phyloP scores from a whole-genome alignment of 2,329 filamentous ascomycete species.

The Harringtonia lauricola region DNA sequence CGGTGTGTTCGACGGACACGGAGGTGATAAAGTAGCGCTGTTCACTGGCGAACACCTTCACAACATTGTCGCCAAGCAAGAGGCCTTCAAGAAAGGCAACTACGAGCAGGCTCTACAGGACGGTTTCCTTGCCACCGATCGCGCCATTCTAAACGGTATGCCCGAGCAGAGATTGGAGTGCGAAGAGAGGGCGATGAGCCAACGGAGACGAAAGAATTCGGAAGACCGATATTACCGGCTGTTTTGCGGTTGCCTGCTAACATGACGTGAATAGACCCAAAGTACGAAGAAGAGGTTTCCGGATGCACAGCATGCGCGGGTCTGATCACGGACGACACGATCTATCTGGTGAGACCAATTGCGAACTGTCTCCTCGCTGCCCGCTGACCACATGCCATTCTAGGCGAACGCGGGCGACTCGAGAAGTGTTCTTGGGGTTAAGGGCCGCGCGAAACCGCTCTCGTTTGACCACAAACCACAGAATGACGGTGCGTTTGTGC shows the following conservation, averaged over 20 bases:
- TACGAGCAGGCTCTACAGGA: constrained; percentile 96
- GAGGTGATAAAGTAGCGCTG: constrained; percentile 89
- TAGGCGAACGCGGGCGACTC: constrained; percentile 97
- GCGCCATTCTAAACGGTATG: constrained; percentile 89
- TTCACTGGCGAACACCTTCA: constrained; percentile 91
- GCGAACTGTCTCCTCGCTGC: neutral
- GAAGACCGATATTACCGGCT: too few species aligned
- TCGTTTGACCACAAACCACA: constrained; percentile 99
- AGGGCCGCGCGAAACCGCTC: constrained; percentile 90
- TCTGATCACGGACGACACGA: constrained; percentile 80
- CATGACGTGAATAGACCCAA: constrained; percentile 56
- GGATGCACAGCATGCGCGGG: constrained; percentile 93
- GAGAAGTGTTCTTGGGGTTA: constrained; percentile 87
- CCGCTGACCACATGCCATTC: neutral
- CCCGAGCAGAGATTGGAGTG: neutral
- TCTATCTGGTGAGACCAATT: constrained; percentile 67
- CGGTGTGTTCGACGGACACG: constrained; percentile 95
- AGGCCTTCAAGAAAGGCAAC: constrained; percentile 81
- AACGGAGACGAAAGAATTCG: too few species aligned
- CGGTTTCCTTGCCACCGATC: constrained; percentile 89
- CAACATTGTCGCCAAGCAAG: constrained; percentile 89
- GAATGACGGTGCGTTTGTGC: constrained; percentile 64
- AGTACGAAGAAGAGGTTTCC: constrained; percentile 95
- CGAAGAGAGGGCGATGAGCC: neutral
- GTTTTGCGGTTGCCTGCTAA: too few species aligned